Percentiles rank a stretch among this genome's conserved stretches.
Evolutionary conservation across 176 grass and related monocot genomes (phyloP).

Genomic region (Chrysopogon serrulatus): DNA sequence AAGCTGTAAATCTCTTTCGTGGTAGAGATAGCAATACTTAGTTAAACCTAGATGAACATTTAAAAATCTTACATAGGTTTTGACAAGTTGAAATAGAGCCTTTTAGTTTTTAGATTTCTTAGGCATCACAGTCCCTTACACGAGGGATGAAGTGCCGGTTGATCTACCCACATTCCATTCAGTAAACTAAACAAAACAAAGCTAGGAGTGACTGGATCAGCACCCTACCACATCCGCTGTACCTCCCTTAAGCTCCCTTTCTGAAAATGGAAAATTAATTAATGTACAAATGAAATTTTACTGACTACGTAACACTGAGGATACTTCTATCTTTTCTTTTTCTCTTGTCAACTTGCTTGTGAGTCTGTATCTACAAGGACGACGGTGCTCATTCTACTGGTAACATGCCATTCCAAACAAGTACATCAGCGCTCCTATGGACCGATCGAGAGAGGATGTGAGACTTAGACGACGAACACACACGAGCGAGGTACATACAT

Average conservation of each 20-base stretch:
- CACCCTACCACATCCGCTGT: neutral
- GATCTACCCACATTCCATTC: neutral
- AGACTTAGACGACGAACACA: neutral
- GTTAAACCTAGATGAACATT: too few relatives aligned
- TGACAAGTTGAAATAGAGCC: too few relatives aligned
- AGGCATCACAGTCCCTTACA: too few relatives aligned
- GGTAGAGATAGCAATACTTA: too few relatives aligned
- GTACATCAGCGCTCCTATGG: neutral
- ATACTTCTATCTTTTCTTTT: neutral
- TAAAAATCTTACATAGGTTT: too few relatives aligned
- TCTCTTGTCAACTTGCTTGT: neutral
- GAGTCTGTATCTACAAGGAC: neutral
- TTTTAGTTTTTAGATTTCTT: too few relatives aligned
- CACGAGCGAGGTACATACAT: neutral
- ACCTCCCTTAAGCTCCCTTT: neutral
- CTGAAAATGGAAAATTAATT: neutral
- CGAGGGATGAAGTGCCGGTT: neutral
- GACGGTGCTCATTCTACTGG: neutral
- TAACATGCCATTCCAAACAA: neutral
- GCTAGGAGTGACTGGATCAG: neutral
- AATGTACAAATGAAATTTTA: neutral
- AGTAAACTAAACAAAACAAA: neutral
- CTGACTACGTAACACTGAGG: neutral
- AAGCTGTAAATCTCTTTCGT: too few relatives aligned
- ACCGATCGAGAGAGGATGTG: neutral